Evolutionary conservation across 1,284 basidiomycete genomes (phyloP).

Genomic region (Schizophyllum commune): DNA sequence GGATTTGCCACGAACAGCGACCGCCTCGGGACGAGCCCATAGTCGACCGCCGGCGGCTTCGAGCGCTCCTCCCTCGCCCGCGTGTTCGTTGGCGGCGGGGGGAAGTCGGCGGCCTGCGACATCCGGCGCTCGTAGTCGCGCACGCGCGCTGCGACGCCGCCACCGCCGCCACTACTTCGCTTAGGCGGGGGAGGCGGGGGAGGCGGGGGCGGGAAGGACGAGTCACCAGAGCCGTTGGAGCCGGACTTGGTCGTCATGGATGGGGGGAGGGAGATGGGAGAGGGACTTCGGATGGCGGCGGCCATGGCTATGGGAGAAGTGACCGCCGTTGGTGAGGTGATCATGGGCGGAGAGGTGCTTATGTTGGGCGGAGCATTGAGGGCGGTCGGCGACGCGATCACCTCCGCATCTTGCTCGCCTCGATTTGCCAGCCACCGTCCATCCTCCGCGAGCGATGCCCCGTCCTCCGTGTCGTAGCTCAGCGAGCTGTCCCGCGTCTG

Average conservation of each 20-base stretch:
- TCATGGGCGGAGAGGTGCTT: too few species aligned
- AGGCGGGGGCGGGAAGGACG: slow-evolving; percentile 12
- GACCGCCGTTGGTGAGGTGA: not conserved
- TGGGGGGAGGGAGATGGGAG: slow-evolving; percentile 7
- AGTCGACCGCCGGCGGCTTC: slow-evolving; percentile 8
- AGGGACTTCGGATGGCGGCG: slow-evolving; percentile 11
- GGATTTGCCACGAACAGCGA: slow-evolving; percentile 21
- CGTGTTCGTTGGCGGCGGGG: slow-evolving; percentile 16
- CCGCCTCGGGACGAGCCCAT: slow-evolving; percentile 10
- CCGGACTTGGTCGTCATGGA: slow-evolving; percentile 10
- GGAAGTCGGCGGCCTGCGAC: slow-evolving; percentile 25
- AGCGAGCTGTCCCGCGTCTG: slow-evolving; percentile 16
- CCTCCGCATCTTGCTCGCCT: slow-evolving; percentile 20
- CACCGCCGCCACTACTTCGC: slow-evolving; percentile 11
- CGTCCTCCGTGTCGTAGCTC: slow-evolving; percentile 6
- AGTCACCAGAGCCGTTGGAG: slow-evolving; percentile 4
- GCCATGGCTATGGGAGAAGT: slow-evolving; percentile 15
- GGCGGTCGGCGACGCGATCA: slow-evolving; percentile 18
- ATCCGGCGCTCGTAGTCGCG: slow-evolving; percentile 29
- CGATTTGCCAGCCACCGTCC: slow-evolving; percentile 21
- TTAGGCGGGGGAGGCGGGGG: slow-evolving; percentile 6
- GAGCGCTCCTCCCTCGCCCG: slow-evolving; percentile 10
- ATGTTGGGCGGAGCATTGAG: not conserved
- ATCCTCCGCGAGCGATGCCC: slow-evolving; percentile 5
- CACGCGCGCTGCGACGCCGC: slow-evolving; percentile 16